Evolutionary conservation across 2,329 filamentous ascomycete genomes (phyloP), one percentile per base, ranked within the genome.

Genomic region (Coleophoma eucalyptorum): DNA sequence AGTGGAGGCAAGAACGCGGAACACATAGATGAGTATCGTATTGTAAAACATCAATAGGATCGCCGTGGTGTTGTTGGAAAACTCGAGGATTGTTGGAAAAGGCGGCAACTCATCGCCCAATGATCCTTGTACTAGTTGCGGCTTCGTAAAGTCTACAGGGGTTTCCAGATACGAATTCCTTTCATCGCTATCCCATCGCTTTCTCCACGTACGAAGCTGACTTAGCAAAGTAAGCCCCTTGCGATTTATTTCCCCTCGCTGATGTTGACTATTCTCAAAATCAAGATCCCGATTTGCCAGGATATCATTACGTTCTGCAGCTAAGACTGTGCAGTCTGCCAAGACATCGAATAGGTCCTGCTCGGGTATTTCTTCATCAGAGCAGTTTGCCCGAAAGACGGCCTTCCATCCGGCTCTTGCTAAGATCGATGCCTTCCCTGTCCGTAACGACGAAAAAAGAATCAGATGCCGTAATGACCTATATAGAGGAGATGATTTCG

Each of bases 21-120:
- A 52, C 16, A 65, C 55, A 35, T 60, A 50, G n/a, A 65, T 61
- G 8, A 63, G 50, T n/a, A 59, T 53, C 13, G 58, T 61, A 43
- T 62, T 62, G 49, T 65, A 65, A 5, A 66, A 50, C 61, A 65
- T 63, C 18, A 60, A 48, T 51, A 58, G 59, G 6, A 51, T 58
- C 2, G 59, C 54, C 8, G 51, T 42, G 5, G 51, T 47, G 1
- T 55, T 45, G 43, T 43, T 49, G 16, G 48, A 3, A 43, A 51
- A 55, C 12, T 46, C 31, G 5, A 55, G 34, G 20, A 21, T 45
- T 6, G 46, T 50, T 15, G 20, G 16, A 33, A 55, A 50, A 32
- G 50, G 52, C 5, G 40, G 32, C 19, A 26, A 7, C n/a, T 13
- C 21, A 15, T 46, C 20, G n/a, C 13, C 19, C 15, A 15, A 38